Conservation (phyloP, 108 stramenopile species). For the Conticribra weissflogii region DNA sequence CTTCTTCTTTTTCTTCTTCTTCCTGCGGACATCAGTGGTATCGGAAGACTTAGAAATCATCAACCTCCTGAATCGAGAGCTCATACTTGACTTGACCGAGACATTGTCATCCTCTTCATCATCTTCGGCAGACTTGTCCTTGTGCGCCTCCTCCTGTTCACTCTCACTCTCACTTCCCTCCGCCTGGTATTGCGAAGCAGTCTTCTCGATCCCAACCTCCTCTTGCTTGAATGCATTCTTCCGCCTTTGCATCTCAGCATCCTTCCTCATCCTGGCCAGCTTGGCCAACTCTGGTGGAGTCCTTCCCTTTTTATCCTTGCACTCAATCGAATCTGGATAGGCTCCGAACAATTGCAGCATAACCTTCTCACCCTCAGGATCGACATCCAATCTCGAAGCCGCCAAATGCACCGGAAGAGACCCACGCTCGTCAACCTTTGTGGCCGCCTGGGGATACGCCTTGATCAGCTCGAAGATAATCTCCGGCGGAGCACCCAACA, state of each 20-base stretch:
- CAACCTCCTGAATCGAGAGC: constrained; percentile 40
- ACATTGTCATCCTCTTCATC: constrained; percentile 27
- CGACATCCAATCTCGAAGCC: constrained; percentile 46
- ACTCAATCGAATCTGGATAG: constrained; percentile 44
- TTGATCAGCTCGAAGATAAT: constrained; percentile 37
- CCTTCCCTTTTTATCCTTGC: constrained; percentile 47
- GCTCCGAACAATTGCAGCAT: constrained; percentile 43
- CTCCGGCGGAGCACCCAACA: constrained; percentile 43
- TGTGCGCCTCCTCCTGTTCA: neutral
- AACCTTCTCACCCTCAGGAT: constrained; percentile 46
- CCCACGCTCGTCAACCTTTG: constrained; percentile 40
- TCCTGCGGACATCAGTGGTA: constrained; percentile 12
- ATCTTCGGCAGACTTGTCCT: constrained; percentile 3
- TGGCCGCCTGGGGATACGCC: constrained; percentile 39
- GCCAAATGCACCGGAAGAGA: constrained; percentile 52
- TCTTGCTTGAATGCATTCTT: constrained; percentile 2
- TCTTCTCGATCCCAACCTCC: constrained; percentile 17
- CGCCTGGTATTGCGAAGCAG: neutral
- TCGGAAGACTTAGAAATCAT: constrained; percentile 37
- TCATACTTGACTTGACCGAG: constrained; percentile 42
- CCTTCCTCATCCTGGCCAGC: constrained; percentile 42
- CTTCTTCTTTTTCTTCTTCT: constrained; percentile 18
- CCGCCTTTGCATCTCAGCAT: constrained; percentile 36
- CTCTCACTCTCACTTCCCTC: neutral
- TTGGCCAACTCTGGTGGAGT: constrained; percentile 48